phyloP scores from a whole-genome alignment of 2,329 filamentous ascomycete species.

The Aspergillus sp. region DNA sequence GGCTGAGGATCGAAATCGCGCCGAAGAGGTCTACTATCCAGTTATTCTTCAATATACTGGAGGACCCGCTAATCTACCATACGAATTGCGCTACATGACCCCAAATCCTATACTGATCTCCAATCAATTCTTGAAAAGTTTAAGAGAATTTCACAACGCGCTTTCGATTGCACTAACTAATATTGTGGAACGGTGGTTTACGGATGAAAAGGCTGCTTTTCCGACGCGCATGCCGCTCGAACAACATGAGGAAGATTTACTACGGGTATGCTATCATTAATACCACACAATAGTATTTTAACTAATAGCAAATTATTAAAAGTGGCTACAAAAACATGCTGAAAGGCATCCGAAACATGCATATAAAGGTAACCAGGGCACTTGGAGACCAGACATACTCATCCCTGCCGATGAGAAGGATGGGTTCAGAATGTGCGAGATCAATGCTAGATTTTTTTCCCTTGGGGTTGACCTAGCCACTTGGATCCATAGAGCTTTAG shows the following conservation, averaged over 20 bases:
- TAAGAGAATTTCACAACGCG: conserved; percentile 9
- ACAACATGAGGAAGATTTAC: conserved; percentile 15
- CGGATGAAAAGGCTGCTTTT: conserved; percentile 14
- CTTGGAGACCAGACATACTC: conserved; percentile 14
- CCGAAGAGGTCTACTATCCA: too few species aligned
- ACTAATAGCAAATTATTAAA: background rate
- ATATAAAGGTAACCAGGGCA: conserved; percentile 8
- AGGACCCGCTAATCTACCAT: too few species aligned
- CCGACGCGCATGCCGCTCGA: conserved; percentile 21
- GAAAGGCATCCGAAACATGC: too few species aligned
- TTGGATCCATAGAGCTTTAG: background rate
- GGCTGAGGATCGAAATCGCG: too few species aligned
- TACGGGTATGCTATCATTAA: conserved; percentile 8
- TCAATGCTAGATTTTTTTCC: conserved; percentile 11
- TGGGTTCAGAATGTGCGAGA: conserved; percentile 11
- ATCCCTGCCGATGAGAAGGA: background rate
- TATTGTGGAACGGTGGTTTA: conserved; percentile 22
- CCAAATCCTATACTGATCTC: background rate
- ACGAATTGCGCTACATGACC: too few species aligned
- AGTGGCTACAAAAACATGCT: conserved; percentile 4
- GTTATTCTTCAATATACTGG: too few species aligned
- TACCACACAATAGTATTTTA: too few species aligned
- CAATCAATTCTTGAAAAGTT: background rate
- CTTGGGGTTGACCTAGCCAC: background rate
- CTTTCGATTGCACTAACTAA: conserved; percentile 14